phyloP scores from a whole-genome alignment of 345 rosid species.

The Nasturtium officinale region DNA sequence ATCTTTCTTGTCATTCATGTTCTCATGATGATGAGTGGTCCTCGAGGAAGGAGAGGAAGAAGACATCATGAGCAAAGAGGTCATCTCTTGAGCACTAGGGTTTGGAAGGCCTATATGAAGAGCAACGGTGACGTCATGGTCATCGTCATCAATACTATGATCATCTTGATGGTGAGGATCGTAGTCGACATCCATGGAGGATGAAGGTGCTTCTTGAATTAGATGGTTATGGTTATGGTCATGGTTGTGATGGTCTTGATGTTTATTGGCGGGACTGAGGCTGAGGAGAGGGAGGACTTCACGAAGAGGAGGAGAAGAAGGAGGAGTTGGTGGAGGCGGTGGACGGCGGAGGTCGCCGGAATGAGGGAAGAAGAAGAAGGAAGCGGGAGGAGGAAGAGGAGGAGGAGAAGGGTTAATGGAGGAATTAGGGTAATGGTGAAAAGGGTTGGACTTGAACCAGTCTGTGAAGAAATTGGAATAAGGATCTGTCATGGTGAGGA shows the following conservation, averaged over 20 bases:
- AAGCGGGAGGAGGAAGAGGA: slow-evolving; percentile 19
- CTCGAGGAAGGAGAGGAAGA: slow-evolving; percentile 49
- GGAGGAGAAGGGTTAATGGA: slow-evolving; percentile 40
- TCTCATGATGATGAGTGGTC: slow-evolving; percentile 34
- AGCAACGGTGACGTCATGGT: slow-evolving; percentile 72
- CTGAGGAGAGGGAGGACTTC: slow-evolving; percentile 83
- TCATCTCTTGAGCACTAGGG: slow-evolving; percentile 84
- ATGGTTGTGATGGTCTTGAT: slow-evolving; percentile 33
- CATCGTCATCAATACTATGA: slow-evolving; percentile 42
- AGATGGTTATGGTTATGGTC: slow-evolving; percentile 27
- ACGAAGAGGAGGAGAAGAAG: slow-evolving; percentile 84
- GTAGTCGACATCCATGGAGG: slow-evolving; percentile 47
- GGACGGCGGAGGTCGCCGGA: slow-evolving; percentile 32
- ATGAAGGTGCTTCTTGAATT: slow-evolving; percentile 39
- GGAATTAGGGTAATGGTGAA: slow-evolving; percentile 52
- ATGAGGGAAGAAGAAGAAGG: slow-evolving; percentile 40
- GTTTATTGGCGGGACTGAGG: slow-evolving; percentile 64
- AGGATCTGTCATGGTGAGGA: slow-evolving; percentile 80
- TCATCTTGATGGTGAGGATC: slow-evolving; percentile 39
- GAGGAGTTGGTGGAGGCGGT: slow-evolving; percentile 45
- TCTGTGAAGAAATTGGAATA: slow-evolving; percentile 68
- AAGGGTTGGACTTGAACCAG: slow-evolving; percentile 58
- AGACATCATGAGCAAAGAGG: slow-evolving; percentile 57
- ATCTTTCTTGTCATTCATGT: slow-evolving; percentile 31
- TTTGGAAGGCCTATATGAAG: slow-evolving; percentile 92